phyloP scores from a whole-genome alignment of 805 yeast species.

The Peterozyma toletana region DNA sequence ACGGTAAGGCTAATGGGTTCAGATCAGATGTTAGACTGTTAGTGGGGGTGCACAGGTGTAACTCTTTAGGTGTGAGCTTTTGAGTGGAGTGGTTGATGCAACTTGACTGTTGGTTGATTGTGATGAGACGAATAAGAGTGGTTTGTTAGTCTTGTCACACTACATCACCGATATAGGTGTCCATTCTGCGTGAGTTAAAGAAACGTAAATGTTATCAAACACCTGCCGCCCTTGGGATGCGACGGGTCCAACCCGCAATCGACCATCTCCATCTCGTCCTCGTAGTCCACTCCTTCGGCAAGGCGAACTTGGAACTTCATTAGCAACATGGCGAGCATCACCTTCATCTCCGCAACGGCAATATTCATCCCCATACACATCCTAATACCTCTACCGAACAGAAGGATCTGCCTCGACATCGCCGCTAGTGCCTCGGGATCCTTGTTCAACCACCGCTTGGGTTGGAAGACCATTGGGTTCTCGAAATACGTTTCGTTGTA shows the following conservation, averaged over 20 bases:
- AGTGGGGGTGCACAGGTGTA: too few relatives aligned
- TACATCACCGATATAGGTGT: too few relatives aligned
- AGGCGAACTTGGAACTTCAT: slow-evolving; percentile 30
- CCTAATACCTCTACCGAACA: slow-evolving; percentile 67
- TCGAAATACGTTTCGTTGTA: slow-evolving; percentile 42
- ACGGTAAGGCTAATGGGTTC: too few relatives aligned
- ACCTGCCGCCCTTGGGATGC: slow-evolving; percentile 13
- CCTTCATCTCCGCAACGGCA: slow-evolving; percentile 60
- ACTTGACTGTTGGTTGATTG: too few relatives aligned
- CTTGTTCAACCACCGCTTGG: slow-evolving; percentile 54
- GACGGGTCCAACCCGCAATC: slow-evolving; percentile 21
- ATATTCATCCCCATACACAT: slow-evolving; percentile 72
- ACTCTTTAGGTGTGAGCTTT: too few relatives aligned
- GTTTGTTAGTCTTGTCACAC: too few relatives aligned
- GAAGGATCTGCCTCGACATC: slow-evolving; percentile 51
- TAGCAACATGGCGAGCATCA: slow-evolving; percentile 45
- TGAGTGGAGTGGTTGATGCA: too few relatives aligned
- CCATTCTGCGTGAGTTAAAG: too few relatives aligned
- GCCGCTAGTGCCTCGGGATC: slow-evolving; percentile 27
- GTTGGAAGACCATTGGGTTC: slow-evolving; percentile 43
- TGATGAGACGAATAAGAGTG: too few relatives aligned
- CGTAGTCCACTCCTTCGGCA: slow-evolving; percentile 19
- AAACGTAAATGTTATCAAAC: slow-evolving; percentile 1
- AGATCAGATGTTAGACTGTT: too few relatives aligned
- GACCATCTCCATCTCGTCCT: slow-evolving; percentile 14